Percentiles rank a stretch among this genome's conserved stretches.
Conservation (phyloP, 176 grass and related monocot genomes). For the Triticum urartu region DNA sequence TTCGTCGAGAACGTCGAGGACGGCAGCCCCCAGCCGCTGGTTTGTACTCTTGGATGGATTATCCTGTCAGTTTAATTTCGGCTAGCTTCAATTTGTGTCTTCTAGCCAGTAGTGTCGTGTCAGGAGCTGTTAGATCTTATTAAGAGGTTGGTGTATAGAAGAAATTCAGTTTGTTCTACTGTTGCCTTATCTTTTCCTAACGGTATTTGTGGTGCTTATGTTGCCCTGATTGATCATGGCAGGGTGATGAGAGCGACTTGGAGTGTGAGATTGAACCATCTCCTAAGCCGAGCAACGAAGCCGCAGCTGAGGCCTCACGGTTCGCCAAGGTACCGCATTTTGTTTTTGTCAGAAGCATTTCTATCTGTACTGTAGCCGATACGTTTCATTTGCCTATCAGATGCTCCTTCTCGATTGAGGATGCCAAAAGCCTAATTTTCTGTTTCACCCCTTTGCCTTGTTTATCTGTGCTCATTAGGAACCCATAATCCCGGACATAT, state of each 20-base stretch:
- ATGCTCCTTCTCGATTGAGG: background rate
- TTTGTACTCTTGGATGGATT: conserved; percentile 41
- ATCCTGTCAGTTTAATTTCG: background rate
- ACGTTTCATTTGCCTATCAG: background rate
- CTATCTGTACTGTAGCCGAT: background rate
- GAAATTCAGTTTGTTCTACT: background rate
- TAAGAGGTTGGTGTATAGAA: background rate
- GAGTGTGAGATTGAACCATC: conserved; percentile 73
- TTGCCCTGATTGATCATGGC: background rate
- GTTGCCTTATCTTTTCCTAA: background rate
- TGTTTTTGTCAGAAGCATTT: background rate
- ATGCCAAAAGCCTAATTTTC: background rate
- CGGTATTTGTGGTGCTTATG: background rate
- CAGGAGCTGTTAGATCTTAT: background rate
- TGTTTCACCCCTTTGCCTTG: background rate
- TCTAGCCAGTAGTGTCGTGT: background rate
- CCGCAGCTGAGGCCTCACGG: conserved; percentile 50
- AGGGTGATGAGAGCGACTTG: conserved; percentile 96
- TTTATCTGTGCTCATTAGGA: conserved; percentile 4
- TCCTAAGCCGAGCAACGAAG: conserved; percentile 46
- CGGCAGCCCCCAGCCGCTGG: conserved; percentile 50
- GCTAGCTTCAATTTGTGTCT: background rate
- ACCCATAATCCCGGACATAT: background rate
- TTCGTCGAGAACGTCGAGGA: conserved; percentile 45
- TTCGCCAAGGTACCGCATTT: conserved; percentile 66